A percentile compares a stretch with the other conserved stretches of the same genome.
Conservation (phyloP, 2,329 filamentous ascomycete genomes). For the Didymella pomorum region DNA sequence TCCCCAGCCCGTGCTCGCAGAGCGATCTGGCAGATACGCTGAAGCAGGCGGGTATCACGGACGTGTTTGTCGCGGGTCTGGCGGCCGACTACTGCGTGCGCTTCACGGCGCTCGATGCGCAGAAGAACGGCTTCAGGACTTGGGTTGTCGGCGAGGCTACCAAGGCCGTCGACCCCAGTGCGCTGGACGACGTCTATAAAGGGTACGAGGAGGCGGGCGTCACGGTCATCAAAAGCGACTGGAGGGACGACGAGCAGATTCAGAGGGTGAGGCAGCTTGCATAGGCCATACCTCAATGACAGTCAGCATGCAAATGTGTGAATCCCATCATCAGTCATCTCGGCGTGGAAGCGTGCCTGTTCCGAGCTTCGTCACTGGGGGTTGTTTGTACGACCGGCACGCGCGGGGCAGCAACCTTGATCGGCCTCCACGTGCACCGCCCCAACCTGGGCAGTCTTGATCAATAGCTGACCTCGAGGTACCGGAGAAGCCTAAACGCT, state of each 20-base stretch:
- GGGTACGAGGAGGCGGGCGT: conserved; percentile 69
- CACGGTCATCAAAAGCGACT: conserved; percentile 58
- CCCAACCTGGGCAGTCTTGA: conserved; percentile 6
- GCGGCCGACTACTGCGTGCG: conserved; percentile 92
- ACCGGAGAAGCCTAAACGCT: neutral
- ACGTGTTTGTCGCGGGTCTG: conserved; percentile 86
- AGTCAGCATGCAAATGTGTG: conserved; percentile 1
- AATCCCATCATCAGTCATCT: conserved; percentile 3
- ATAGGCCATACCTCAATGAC: neutral
- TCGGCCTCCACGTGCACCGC: conserved; percentile 6
- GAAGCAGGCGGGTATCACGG: conserved; percentile 66
- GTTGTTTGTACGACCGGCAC: conserved; percentile 6
- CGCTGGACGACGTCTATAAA: conserved; percentile 64
- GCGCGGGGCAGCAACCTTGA: conserved; percentile 12
- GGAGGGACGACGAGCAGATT: conserved; percentile 65
- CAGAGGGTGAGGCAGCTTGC: conserved; percentile 53
- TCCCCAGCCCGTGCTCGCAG: conserved; percentile 67
- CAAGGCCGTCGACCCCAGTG: conserved; percentile 69
- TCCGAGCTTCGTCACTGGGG: conserved; percentile 25
- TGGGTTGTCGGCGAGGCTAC: conserved; percentile 82
- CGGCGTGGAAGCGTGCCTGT: conserved; percentile 13
- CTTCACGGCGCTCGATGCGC: conserved; percentile 79
- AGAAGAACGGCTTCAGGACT: conserved; percentile 76
- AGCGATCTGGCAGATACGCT: conserved; percentile 70
- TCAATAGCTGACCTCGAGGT: conserved; percentile 12